Percentiles rank a stretch among this genome's conserved stretches.
These are phyloP conservation scores for Ulmus americana DNA, from an alignment of 331 rosid species.

Conservation along the genomic window DNA sequence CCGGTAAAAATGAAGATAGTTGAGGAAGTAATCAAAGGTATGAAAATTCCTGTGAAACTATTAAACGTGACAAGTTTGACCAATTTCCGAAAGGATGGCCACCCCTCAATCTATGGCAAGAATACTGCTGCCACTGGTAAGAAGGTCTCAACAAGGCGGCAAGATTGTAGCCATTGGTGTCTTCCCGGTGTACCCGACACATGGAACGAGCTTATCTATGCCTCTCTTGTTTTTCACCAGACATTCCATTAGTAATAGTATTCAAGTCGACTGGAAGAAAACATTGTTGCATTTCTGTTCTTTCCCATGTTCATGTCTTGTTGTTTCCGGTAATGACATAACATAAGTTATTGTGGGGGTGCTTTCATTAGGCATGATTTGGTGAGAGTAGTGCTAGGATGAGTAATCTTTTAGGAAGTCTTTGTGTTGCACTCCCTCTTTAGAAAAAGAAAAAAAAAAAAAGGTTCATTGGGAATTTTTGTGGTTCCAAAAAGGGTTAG, in stretches of 20 bases:
- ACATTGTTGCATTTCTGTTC: too few species aligned
- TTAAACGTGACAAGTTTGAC: conserved; percentile 74
- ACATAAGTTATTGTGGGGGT: too few species aligned
- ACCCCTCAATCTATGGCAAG: conserved; percentile 73
- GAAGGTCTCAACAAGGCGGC: conserved; percentile 55
- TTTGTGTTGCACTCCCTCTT: too few species aligned
- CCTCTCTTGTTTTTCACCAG: conserved; percentile 48
- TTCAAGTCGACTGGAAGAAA: too few species aligned
- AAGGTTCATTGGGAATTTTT: too few species aligned
- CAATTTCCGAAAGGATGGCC: conserved; percentile 90
- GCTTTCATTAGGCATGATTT: too few species aligned
- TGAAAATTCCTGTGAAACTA: conserved; percentile 69
- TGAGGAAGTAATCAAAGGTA: conserved; percentile 59
- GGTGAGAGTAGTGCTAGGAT: too few species aligned
- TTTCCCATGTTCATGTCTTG: too few species aligned
- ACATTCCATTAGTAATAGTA: not conserved
- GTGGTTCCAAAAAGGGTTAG: too few species aligned
- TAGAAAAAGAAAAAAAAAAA: too few species aligned
- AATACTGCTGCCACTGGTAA: conserved; percentile 19
- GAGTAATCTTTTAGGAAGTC: too few species aligned
- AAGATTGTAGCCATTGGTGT: conserved; percentile 97
- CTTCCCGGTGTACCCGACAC: conserved; percentile 95
- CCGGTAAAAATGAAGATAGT: conserved; percentile 90
- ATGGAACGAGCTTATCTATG: conserved; percentile 88
- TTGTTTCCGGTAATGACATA: too few species aligned